Evolutionary conservation across 805 yeast species (phyloP).

Genomic region (Grigorovia transvaalensis): DNA sequence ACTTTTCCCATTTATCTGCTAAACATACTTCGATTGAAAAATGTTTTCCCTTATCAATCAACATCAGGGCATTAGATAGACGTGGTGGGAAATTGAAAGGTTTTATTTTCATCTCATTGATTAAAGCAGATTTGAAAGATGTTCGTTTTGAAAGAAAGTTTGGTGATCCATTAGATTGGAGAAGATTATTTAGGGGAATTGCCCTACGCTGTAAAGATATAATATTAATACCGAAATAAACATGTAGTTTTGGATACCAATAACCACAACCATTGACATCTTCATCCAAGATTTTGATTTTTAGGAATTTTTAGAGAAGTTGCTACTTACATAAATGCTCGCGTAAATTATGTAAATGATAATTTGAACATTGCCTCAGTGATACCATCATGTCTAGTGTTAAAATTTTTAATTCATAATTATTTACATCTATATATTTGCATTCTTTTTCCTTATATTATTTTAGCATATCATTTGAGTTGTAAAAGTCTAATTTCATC

Average conservation of each 20-base stretch:
- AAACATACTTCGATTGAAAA: conserved; percentile 12
- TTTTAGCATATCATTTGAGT: not conserved
- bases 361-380: too few relatives aligned
- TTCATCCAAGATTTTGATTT: not conserved
- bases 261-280: too few relatives aligned
- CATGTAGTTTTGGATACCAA: too few relatives aligned
- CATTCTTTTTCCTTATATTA: not conserved
- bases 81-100: conserved; percentile 39
- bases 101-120: conserved; percentile 32
- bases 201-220: conserved; percentile 49
- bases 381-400: not conserved
- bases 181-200: conserved; percentile 50
- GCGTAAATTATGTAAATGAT: too few relatives aligned
- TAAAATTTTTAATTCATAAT: not conserved
- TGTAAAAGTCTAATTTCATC: conserved; percentile 16
- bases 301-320: not conserved
- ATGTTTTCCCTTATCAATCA: conserved; percentile 31
- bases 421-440: not conserved
- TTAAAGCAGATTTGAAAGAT: conserved; percentile 35
- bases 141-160: conserved; percentile 45
- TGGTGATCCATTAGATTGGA: conserved; percentile 70
- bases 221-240: conserved; percentile 33
- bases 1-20: conserved; percentile 11
- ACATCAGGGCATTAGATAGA: conserved; percentile 34
- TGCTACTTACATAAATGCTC: too few relatives aligned